phyloP scores from a whole-genome alignment of 495 filamentous ascomycete genomes.

The Aspergillus haitiensis region DNA sequence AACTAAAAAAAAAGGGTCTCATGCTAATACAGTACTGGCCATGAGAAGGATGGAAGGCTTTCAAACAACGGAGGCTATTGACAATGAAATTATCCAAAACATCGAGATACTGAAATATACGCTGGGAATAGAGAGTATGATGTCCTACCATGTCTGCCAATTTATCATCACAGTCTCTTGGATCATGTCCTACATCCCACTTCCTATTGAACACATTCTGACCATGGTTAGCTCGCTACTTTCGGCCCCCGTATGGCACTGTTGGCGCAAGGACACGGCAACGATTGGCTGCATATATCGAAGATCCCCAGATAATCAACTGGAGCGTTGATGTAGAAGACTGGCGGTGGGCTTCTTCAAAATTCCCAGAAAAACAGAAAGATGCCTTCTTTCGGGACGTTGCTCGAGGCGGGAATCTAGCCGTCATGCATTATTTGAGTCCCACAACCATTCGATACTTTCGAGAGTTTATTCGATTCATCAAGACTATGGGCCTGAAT shows the following conservation, averaged over 20 bases:
- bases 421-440: conserved; percentile 77
- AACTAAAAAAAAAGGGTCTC: not conserved
- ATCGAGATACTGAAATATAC: conserved; percentile 55
- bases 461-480: conserved; percentile 65
- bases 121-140: conserved; percentile 47
- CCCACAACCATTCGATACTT: conserved; percentile 67
- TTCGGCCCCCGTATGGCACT: conserved; percentile 75
- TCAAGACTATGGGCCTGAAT: conserved; percentile 63
- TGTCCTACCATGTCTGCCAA: too few species aligned
- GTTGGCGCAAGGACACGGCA: conserved; percentile 71
- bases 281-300: conserved; percentile 54
- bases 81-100: conserved; percentile 68
- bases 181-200: not conserved
- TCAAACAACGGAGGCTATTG: conserved; percentile 56
- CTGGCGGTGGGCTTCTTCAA: conserved; percentile 67
- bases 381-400: conserved; percentile 72
- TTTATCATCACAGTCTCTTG: not conserved
- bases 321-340: conserved; percentile 81
- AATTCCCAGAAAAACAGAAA: conserved; percentile 71
- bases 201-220: not conserved
- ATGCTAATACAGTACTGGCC: not conserved
- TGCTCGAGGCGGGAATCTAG: conserved; percentile 64
- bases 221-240: conserved; percentile 53
- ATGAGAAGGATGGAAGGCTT: conserved; percentile 62
- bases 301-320: conserved; percentile 59